A percentile compares a stretch with the other conserved stretches of the same genome.
phyloP scores from a whole-genome alignment of 163 green algal species.

The Chlorella variabilis region DNA sequence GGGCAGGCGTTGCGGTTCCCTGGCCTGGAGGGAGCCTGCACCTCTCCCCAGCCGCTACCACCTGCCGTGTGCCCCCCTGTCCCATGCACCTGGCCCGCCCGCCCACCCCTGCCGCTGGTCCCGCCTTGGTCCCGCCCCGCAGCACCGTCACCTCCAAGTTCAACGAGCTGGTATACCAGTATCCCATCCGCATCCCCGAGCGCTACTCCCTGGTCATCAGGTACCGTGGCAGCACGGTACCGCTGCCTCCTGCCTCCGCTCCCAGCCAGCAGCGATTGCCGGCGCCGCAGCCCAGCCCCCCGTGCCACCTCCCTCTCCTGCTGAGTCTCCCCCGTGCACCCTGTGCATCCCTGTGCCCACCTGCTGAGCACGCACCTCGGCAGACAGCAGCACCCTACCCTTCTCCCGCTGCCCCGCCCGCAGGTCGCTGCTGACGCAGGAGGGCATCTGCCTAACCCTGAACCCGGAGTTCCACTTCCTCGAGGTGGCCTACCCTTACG shows the following conservation, averaged over 20 bases:
- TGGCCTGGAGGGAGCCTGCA: too few relatives aligned
- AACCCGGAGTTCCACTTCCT: constrained; percentile 97
- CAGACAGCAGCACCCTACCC: neutral
- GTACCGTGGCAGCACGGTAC: constrained; percentile 33
- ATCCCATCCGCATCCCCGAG: constrained; percentile 99
- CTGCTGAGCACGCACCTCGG: too few relatives aligned
- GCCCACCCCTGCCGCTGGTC: neutral
- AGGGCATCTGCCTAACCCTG: constrained; percentile 99
- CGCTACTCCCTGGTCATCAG: constrained; percentile 97
- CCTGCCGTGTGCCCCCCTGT: too few relatives aligned
- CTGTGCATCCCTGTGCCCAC: too few relatives aligned
- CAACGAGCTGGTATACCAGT: constrained; percentile 99
- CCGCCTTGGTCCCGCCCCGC: too few relatives aligned
- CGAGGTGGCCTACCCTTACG: constrained; percentile 96
- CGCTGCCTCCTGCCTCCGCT: too few relatives aligned
- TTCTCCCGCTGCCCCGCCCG: neutral
- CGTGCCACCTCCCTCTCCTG: too few relatives aligned
- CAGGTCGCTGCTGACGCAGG: constrained; percentile 86
- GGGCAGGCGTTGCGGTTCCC: too few relatives aligned
- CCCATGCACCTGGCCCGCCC: too few relatives aligned
- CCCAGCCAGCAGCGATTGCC: too few relatives aligned
- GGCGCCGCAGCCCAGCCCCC: too few relatives aligned
- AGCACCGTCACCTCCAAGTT: constrained; percentile 94
- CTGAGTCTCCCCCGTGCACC: neutral
- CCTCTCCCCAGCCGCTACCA: too few relatives aligned